Conservation (phyloP, 257 asterid species). For the Nicotiana tomentosiformis region DNA sequence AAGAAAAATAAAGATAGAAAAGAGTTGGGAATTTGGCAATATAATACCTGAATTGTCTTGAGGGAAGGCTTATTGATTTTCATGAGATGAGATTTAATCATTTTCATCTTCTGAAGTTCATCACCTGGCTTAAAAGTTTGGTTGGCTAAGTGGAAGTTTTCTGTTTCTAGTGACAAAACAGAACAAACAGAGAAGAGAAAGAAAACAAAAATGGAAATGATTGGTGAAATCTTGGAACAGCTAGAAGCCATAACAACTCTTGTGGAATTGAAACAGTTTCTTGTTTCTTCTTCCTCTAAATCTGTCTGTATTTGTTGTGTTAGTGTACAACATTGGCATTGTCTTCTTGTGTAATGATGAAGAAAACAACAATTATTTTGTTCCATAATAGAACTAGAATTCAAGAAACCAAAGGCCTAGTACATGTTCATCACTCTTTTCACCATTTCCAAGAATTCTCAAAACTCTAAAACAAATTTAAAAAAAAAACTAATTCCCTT, state of each 20-base stretch:
- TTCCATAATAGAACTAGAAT: conserved; percentile 17
- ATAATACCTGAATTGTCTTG: conserved; percentile 64
- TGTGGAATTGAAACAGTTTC: conserved; percentile 18
- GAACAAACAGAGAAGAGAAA: conserved; percentile 47
- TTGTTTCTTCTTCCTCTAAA: conserved; percentile 21
- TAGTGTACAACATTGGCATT: conserved; percentile 19
- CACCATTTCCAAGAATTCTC: conserved; percentile 1
- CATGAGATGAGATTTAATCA: conserved; percentile 47
- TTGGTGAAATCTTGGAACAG: conserved; percentile 37
- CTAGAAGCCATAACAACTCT: conserved; percentile 35
- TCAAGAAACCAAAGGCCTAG: conserved; percentile 22
- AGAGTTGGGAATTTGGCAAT: conserved; percentile 2
- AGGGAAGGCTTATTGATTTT: conserved; percentile 69
- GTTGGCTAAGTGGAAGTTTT: conserved; percentile 27
- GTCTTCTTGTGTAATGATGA: conserved; percentile 41
- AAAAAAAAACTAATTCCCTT: neutral
- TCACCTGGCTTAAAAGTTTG: conserved; percentile 53
- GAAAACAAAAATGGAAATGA: conserved; percentile 46
- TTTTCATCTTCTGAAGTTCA: conserved; percentile 36
- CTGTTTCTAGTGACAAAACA: conserved; percentile 27
- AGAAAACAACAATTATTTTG: conserved; percentile 19
- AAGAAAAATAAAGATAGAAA: neutral
- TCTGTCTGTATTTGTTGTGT: conserved; percentile 18
- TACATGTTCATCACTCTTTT: conserved; percentile 37
- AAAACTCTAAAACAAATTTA: neutral